These are phyloP conservation scores for Floccularia luteovirens DNA, from an alignment of 768 basidiomycete species.

Conservation along the genomic window DNA sequence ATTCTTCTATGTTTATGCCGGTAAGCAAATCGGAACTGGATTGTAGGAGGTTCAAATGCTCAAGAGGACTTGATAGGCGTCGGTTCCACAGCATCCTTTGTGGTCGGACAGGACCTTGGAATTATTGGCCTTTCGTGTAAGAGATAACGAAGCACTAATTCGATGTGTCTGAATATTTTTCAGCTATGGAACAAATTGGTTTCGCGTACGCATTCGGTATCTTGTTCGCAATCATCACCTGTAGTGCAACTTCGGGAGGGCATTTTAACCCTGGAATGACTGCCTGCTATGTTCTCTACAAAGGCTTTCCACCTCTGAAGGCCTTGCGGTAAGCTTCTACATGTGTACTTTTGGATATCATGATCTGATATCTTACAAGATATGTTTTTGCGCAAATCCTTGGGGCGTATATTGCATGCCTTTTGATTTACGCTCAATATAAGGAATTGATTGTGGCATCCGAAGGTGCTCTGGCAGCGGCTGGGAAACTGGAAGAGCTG, in stretches of 20 bases:
- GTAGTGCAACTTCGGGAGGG: constrained; percentile 8
- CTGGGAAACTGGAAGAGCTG: constrained; percentile 2
- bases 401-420: constrained; percentile 10
- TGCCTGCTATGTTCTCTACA: constrained; percentile 6
- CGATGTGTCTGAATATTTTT: background rate
- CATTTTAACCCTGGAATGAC: constrained; percentile 10
- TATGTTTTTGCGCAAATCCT: constrained; percentile 13
- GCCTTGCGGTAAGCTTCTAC: constrained; percentile 5
- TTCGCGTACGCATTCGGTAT: constrained; percentile 9
- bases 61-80: background rate
- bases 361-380: constrained; percentile 2
- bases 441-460: constrained; percentile 5
- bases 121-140: constrained; percentile 3
- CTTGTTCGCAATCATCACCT: constrained; percentile 6
- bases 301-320: constrained; percentile 8
- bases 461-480: constrained; percentile 5
- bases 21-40: background rate
- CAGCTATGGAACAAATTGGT: constrained; percentile 7
- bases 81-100: background rate
- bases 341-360: background rate
- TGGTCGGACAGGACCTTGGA: constrained; percentile 6
- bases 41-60: background rate
- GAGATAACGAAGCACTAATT: too few species aligned
- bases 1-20: too few species aligned
- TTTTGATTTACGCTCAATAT: constrained; percentile 9